phyloP scores from a whole-genome alignment of 257 asterid species.

The Thymus quinquecostatus region DNA sequence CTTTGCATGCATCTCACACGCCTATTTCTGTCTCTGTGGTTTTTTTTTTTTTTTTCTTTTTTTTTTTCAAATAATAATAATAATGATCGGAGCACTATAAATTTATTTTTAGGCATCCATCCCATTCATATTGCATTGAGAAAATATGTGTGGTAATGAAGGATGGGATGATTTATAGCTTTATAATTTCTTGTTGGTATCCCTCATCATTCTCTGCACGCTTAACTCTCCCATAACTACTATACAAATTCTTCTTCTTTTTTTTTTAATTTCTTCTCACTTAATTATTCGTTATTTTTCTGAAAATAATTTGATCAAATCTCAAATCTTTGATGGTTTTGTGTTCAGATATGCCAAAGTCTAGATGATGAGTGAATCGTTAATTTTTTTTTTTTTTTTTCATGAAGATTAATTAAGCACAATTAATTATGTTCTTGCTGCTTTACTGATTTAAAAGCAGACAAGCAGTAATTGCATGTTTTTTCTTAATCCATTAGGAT shows the following conservation, averaged over 20 bases:
- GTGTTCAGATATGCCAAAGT: too few species aligned
- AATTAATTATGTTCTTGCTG: background rate
- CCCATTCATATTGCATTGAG: slow-evolving; percentile 13
- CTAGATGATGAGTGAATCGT: too few species aligned
- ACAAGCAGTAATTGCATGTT: slow-evolving; percentile 18
- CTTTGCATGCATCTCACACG: slow-evolving; percentile 42
- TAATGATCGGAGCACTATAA: slow-evolving; percentile 37
- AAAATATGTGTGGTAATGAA: background rate
- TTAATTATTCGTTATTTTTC: background rate
- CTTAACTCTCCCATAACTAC: background rate
- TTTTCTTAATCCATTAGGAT: background rate
- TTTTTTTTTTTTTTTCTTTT: background rate
- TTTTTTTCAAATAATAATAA: slow-evolving; percentile 38
- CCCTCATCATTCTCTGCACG: slow-evolving; percentile 21
- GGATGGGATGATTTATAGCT: slow-evolving; percentile 25
- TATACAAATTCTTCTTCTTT: background rate
- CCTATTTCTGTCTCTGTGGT: background rate
- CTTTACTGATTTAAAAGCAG: slow-evolving; percentile 3
- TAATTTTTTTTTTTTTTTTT: background rate
- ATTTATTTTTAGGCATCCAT: slow-evolving; percentile 17
- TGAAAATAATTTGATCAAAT: background rate
- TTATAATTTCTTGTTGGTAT: slow-evolving; percentile 15
- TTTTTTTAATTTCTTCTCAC: background rate
- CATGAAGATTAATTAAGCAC: background rate
- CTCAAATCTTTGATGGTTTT: too few species aligned